These are phyloP conservation scores for Rhipidocladum racemiflorum DNA, from an alignment of 176 grass and related monocot genomes.

Conservation along the genomic window DNA sequence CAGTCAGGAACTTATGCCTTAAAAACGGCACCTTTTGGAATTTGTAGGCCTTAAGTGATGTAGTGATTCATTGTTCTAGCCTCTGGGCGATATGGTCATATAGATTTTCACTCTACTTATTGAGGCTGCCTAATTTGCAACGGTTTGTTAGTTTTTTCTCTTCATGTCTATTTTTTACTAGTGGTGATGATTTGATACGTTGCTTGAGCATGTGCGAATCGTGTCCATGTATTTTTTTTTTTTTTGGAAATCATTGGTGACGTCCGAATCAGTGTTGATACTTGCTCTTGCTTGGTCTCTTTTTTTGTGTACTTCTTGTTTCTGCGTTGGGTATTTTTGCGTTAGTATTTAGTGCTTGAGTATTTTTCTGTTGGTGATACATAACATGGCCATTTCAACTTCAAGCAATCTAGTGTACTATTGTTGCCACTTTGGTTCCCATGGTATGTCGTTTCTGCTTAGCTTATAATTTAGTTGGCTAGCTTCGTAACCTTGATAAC, in stretches of 20 bases:
- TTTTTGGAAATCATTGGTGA: not conserved
- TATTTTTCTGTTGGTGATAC: not conserved
- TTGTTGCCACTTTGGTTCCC: not conserved
- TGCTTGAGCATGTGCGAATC: not conserved
- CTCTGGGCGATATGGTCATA: not conserved
- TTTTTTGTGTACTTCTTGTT: not conserved
- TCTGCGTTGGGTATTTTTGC: not conserved
- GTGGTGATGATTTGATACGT: not conserved
- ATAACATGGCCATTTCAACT: not conserved
- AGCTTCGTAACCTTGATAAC: not conserved
- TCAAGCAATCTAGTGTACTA: not conserved
- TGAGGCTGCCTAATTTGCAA: not conserved
- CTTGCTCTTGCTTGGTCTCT: not conserved
- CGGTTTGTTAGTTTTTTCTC: not conserved
- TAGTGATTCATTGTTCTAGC: not conserved
- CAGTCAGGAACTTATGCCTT: not conserved
- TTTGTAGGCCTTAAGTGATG: not conserved
- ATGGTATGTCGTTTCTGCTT: not conserved
- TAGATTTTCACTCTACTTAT: not conserved
- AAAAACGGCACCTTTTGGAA: not conserved
- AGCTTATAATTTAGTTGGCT: not conserved
- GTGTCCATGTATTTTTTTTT: too few relatives aligned
- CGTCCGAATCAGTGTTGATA: not conserved
- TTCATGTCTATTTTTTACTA: not conserved
- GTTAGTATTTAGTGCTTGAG: not conserved